Percentiles rank a stretch among this genome's conserved stretches.
These are phyloP conservation scores for Amylostereum chailletii DNA, from an alignment of 1,284 basidiomycete species.

Conservation along the genomic window DNA sequence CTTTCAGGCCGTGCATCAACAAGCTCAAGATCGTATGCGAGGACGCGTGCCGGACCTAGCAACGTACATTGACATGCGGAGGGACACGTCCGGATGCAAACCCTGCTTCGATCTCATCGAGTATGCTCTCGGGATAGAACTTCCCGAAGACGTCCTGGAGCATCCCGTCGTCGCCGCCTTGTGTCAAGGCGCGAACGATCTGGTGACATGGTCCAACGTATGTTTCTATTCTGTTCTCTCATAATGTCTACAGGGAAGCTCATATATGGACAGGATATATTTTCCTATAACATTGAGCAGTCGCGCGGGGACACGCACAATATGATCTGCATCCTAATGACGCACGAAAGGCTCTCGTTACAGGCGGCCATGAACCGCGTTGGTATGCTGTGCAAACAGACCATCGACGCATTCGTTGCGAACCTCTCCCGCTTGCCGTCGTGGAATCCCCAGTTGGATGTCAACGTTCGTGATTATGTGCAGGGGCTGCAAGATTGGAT, in stretches of 20 bases:
- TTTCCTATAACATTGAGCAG: constrained; percentile 36
- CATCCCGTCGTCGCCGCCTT: constrained; percentile 27
- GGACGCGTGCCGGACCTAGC: constrained; percentile 27
- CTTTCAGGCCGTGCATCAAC: constrained; percentile 28
- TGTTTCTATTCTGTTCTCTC: constrained; percentile 11
- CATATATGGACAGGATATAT: constrained; percentile 26
- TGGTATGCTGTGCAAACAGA: constrained; percentile 27
- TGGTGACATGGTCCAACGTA: constrained; percentile 34
- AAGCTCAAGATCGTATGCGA: constrained; percentile 23
- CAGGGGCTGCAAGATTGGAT: constrained; percentile 31
- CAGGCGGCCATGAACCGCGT: constrained; percentile 33
- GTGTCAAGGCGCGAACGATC: constrained; percentile 29
- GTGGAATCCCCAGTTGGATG: constrained; percentile 28
- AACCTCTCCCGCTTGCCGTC: constrained; percentile 25
- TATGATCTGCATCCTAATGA: constrained; percentile 30
- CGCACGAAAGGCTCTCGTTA: constrained; percentile 24
- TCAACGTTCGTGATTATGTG: constrained; percentile 25
- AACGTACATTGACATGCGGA: constrained; percentile 26
- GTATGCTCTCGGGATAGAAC: constrained; percentile 29
- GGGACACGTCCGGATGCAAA: constrained; percentile 27
- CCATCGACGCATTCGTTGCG: constrained; percentile 27
- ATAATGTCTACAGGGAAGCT: background rate
- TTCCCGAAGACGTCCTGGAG: constrained; percentile 28
- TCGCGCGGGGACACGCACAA: constrained; percentile 34
- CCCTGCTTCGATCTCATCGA: constrained; percentile 32